Percentiles rank a stretch among this genome's conserved stretches.
Conservation (phyloP, 306 rosid genomes). For the Sicyos baderoa region DNA sequence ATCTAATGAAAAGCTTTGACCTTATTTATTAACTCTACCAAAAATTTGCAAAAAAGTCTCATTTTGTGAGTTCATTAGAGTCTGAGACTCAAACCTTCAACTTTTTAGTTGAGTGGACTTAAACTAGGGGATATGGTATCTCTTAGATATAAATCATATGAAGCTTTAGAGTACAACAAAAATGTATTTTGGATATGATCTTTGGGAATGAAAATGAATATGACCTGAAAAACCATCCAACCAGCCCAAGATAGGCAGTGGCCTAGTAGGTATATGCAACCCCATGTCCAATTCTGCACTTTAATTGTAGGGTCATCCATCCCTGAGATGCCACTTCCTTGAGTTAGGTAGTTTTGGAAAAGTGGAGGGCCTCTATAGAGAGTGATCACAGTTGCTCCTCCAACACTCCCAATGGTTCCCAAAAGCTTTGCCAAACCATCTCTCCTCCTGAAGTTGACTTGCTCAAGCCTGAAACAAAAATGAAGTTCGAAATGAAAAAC, state of each 20-base stretch:
- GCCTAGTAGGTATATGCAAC: slow-evolving; percentile 57
- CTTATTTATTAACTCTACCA: not conserved
- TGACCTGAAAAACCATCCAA: slow-evolving; percentile 73
- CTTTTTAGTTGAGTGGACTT: not conserved
- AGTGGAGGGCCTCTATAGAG: slow-evolving; percentile 73
- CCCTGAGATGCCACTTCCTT: slow-evolving; percentile 23
- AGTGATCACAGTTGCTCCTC: slow-evolving; percentile 59
- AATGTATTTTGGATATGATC: not conserved
- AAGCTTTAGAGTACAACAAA: not conserved
- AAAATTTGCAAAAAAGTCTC: not conserved
- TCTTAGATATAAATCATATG: not conserved
- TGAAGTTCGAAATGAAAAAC: slow-evolving; percentile 8
- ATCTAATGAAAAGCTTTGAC: not conserved
- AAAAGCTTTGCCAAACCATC: slow-evolving; percentile 61
- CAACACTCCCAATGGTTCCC: slow-evolving; percentile 63
- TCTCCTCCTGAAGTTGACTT: slow-evolving; percentile 41
- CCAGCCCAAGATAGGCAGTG: slow-evolving; percentile 74
- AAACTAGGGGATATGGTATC: not conserved
- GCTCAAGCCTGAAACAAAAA: slow-evolving; percentile 38
- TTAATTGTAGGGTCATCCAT: slow-evolving; percentile 32
- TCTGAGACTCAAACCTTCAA: not conserved
- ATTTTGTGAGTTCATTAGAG: not conserved
- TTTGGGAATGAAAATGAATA: slow-evolving; percentile 4
- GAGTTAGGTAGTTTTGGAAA: slow-evolving; percentile 26
- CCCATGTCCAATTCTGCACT: slow-evolving; percentile 51